Base-by-base conservation (phyloP, 805 yeast genomes). In the Yarrowia divulgata region DNA sequence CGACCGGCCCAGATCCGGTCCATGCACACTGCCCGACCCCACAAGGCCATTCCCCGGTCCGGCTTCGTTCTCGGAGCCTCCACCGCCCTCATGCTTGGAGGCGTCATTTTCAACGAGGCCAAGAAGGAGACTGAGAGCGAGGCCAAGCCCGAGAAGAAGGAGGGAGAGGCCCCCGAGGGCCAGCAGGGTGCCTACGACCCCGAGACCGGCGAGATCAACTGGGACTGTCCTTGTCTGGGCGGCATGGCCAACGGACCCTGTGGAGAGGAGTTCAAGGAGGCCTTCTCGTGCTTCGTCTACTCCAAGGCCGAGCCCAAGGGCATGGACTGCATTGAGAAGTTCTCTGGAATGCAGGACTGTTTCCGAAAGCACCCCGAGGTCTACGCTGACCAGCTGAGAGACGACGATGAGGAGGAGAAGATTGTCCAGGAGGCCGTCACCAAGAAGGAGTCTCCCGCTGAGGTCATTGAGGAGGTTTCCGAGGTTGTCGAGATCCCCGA, bases 201-300 rank as follows among this genome's bases (percentile, higher is more conserved):
- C 39, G 97, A 91, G 75, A 95, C 99, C 2, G 99, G 99, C 39
- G 98, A 94, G 78, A 95, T 95, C 81, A 94, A 95, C 86, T 95
- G 99, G 99, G 98, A 95, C 77, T 95, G 99, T 79, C 98, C 99
- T n/a, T 94, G 98, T 80, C 83, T 95, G 63, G 99, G 98, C 42
- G 99, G 99, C 50, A 92, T 95, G 98, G 98, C 99, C 40, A 85
- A 93, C 73, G 99, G 99, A 0, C 98, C 99, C 69, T 95, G 99
- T 81, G 99, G 99, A 70, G 93, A 88, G 75, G 97, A 93, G 81
- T 92, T 92, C 83, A 92, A 91, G 81, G 92, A 86, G 67, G 98
- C 99, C 0, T 95, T 95, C 79, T 85, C 97, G 10, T 95, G 99
- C 79, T 95, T 95, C 77, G 94, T 95, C 52, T 93, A 90, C 82